These are phyloP conservation scores for Dactylellina drechsleri DNA, from an alignment of 2,329 filamentous ascomycete genomes.

Conservation along the genomic window DNA sequence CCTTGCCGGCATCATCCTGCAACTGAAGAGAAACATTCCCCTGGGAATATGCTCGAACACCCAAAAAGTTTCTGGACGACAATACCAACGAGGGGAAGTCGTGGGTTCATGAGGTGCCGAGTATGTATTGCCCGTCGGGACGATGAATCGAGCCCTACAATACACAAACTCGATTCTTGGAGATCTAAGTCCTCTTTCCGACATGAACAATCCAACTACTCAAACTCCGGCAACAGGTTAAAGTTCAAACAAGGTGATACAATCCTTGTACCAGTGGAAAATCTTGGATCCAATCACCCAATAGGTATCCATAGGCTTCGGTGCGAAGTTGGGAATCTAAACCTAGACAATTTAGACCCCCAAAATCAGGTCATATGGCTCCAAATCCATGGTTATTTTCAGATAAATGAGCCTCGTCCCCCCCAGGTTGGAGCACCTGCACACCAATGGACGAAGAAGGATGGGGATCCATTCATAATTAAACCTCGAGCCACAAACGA, in stretches of 20 bases:
- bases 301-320: conserved; percentile 30
- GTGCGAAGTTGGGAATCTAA: conserved; percentile 38
- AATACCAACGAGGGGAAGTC: neutral
- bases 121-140: conserved; percentile 19
- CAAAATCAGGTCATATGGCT: neutral
- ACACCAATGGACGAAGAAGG: conserved; percentile 23
- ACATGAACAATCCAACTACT: conserved; percentile 24
- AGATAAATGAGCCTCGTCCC: conserved; percentile 2
- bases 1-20: conserved; percentile 16
- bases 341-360: conserved; percentile 27
- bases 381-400: conserved; percentile 33
- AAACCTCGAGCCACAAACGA: conserved; percentile 3
- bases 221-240: neutral
- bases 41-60: neutral
- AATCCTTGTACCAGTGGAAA: conserved; percentile 40
- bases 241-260: conserved; percentile 32
- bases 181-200: conserved; percentile 3
- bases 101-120: conserved; percentile 22
- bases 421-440: neutral
- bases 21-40: neutral
- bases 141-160: conserved; percentile 3
- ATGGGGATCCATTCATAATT: conserved; percentile 40
- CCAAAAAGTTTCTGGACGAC: neutral
- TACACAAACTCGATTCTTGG: neutral
- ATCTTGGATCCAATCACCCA: conserved; percentile 23